A percentile compares a stretch with the other conserved stretches of the same genome.
These are phyloP conservation scores for Xylariaceae sp. DNA, from an alignment of 2,329 filamentous ascomycete species.

Conservation along the genomic window DNA sequence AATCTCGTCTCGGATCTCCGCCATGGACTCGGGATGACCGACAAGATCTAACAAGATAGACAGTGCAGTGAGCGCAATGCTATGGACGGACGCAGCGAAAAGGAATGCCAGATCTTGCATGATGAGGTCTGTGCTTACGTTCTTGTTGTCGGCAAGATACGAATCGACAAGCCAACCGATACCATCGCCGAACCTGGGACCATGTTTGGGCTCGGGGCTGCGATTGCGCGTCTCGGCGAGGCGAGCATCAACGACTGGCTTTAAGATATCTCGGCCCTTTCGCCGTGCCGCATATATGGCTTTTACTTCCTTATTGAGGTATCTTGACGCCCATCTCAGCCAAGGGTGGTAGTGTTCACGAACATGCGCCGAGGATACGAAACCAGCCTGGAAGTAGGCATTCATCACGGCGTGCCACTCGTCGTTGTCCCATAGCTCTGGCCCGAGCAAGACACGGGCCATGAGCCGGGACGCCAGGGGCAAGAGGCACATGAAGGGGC, in stretches of 20 bases:
- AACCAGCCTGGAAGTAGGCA: slow-evolving; percentile 5
- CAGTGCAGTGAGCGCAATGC: slow-evolving; percentile 1
- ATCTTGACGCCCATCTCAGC: slow-evolving; percentile 7
- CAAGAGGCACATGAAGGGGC: no score
- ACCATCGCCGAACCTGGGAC: slow-evolving; percentile 5
- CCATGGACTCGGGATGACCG: slow-evolving; percentile 6
- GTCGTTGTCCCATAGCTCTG: slow-evolving; percentile 5
- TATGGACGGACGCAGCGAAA: slow-evolving; percentile 10
- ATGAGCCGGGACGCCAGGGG: no score
- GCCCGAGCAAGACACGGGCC: slow-evolving; percentile 9
- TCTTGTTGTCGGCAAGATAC: slow-evolving; percentile 1
- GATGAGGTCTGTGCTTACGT: slow-evolving; percentile 2
- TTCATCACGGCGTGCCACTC: slow-evolving; percentile 8
- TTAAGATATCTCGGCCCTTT: slow-evolving; percentile 3
- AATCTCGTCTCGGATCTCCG: slow-evolving; percentile 10
- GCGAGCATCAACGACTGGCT: slow-evolving; percentile 4
- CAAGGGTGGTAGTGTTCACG: slow-evolving; percentile 5
- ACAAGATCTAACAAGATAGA: slow-evolving; percentile 13
- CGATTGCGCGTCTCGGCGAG: neutral
- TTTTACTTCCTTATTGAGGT: slow-evolving; percentile 1
- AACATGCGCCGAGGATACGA: slow-evolving; percentile 5
- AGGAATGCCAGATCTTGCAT: slow-evolving; percentile 11
- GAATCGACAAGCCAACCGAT: slow-evolving; percentile 6
- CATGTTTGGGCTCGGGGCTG: neutral
- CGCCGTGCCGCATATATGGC: slow-evolving; percentile 1